phyloP scores from a whole-genome alignment of 169 alveolate genomes.

The Babesia sp. region DNA sequence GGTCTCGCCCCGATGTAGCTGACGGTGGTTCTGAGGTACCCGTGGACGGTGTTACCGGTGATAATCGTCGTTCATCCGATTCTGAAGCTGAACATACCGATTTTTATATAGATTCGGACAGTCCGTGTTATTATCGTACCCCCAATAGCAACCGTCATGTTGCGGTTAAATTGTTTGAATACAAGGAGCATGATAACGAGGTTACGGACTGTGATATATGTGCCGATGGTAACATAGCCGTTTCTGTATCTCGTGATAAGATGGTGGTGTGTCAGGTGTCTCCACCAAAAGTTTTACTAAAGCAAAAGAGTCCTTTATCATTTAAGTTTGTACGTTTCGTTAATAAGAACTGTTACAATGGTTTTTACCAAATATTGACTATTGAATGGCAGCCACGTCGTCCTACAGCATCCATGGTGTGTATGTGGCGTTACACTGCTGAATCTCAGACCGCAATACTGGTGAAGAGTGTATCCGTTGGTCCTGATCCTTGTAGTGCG shows the following conservation, averaged over 20 bases:
- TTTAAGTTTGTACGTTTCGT: slow-evolving; percentile 49
- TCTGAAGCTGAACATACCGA: slow-evolving; percentile 1
- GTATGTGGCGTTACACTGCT: slow-evolving; percentile 25
- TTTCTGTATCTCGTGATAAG: slow-evolving; percentile 38
- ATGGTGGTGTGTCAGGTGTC: slow-evolving; percentile 14
- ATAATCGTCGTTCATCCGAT: neutral
- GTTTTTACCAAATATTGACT: slow-evolving; percentile 16
- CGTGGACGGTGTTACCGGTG: neutral
- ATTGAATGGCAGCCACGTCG: slow-evolving; percentile 23
- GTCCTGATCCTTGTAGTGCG: slow-evolving; percentile 3
- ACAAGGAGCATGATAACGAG: slow-evolving; percentile 39
- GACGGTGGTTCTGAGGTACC: neutral
- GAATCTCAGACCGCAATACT: neutral
- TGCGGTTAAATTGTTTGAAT: slow-evolving; percentile 18
- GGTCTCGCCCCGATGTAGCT: neutral
- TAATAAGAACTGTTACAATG: slow-evolving; percentile 4
- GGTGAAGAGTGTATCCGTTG: slow-evolving; percentile 14
- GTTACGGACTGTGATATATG: slow-evolving; percentile 50
- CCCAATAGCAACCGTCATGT: neutral
- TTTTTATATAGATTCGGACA: slow-evolving; percentile 4
- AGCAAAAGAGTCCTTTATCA: slow-evolving; percentile 3
- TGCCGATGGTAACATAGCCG: slow-evolving; percentile 20
- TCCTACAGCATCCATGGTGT: neutral
- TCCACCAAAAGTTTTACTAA: slow-evolving; percentile 8
- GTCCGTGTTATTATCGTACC: too few species aligned